Evolutionary conservation across 768 basidiomycete genomes (phyloP), one percentile per base, ranked within the genome.

Genomic region (Podaxis carcinomalis): DNA sequence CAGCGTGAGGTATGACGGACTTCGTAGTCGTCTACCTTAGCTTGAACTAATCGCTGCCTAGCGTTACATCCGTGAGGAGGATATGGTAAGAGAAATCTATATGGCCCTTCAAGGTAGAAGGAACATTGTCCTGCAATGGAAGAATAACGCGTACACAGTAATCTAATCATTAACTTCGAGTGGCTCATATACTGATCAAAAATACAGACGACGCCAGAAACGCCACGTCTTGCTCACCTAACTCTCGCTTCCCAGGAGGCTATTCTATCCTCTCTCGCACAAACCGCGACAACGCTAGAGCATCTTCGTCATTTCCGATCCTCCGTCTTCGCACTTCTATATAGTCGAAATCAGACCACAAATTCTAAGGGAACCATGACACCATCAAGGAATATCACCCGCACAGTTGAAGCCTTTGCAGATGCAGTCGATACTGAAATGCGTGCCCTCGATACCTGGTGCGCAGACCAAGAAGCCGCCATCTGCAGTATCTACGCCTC

Each of bases 331-430:
- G 11, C 71, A 73, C 64, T 69, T 68, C 25, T 65, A 70, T 40
- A 65, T 68, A 37, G 59, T 51, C 59, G 53, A 63, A 56, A 21
- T 37, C 57, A 67, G 42, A 61, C 63, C 13, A 59, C 54, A 50
- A 56, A 64, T 49, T 54, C 62, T 51, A 61, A 54, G 57, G 62
- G 37, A 51, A 51, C 51, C 50, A 39, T 57, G 62, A 58, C 35
- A 13, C 40, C 44, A 36, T 60, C 54, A 56, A 61, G 27, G 68
- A 61, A 66, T 28, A 64, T 74, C 9, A 84, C 85, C 9, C 81
- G 80, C 35, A 92, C 89, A 0, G 72, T 90, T n/a, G 90, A 93
- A 69, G 92, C 92, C 0, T 92, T 92, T 68, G 83, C 88, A 0
- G 90, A 92, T 58, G 90, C 90, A 0, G 73, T 93, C 50, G 84